A percentile compares a stretch with the other conserved stretches of the same genome.
Evolutionary conservation across 1,139 yeast species (phyloP).

Genomic region (Blastobotrys malaysiensis): DNA sequence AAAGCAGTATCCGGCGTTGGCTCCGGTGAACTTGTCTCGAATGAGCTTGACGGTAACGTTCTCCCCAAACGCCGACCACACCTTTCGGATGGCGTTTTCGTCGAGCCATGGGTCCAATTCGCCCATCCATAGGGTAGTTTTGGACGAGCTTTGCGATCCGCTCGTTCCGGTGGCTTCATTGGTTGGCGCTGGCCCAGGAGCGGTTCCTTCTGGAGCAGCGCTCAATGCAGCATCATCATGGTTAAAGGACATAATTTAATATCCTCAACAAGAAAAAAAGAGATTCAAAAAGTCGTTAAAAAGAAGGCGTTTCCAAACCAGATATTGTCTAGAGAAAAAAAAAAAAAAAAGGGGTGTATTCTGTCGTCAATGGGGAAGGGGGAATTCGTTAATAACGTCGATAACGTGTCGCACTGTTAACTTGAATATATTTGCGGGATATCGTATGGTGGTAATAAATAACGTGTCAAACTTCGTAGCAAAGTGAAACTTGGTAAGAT

Average conservation of each 20-base stretch:
- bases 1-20: conserved; percentile 78
- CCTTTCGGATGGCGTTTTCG: conserved; percentile 56
- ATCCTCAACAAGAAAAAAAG: too few species aligned
- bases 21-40: conserved; percentile 43
- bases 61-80: conserved; percentile 59
- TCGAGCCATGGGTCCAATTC: conserved; percentile 86
- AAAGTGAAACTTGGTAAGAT: not conserved
- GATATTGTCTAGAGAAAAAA: not conserved
- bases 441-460: not conserved
- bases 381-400: not conserved
- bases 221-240: conserved; percentile 1
- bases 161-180: not conserved
- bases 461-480: not conserved
- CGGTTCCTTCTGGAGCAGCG: not conserved
- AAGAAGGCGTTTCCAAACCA: not conserved
- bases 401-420: not conserved
- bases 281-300: not conserved
- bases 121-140: conserved; percentile 78
- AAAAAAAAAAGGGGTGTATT: too few species aligned
- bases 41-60: conserved; percentile 56
- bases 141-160: too few species aligned
- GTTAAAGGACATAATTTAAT: conserved; percentile 4
- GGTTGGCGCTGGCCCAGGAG: not conserved
- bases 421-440: too few species aligned
- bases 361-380: too few species aligned